Evolutionary conservation across 2,329 filamentous ascomycete species (phyloP), one percentile per base, ranked within the genome.

Genomic region (Epicoccum sorghinum): DNA sequence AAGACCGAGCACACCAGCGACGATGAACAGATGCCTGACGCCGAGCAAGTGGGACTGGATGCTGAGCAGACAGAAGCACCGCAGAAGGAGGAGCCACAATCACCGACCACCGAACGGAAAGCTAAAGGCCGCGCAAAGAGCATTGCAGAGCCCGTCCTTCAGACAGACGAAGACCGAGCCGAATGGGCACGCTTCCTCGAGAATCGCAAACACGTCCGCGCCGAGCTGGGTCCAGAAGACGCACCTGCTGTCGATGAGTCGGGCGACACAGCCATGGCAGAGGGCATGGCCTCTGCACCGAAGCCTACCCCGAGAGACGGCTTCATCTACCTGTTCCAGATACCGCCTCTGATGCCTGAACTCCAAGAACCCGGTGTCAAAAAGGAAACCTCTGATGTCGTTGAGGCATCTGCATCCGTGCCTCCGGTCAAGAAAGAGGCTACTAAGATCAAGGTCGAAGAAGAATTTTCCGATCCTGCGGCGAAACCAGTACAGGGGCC

Each of bases 271-370:
- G 53, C 59, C 6, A 78, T 79, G 76, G 54, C 58, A 9, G 63
- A 65, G 9, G 65, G 60, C 35, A 64, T 58, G 32, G 54, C 47
- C 9, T 39, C 55, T 22, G 54, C 48, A 14, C 64, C 63, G 25
- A 67, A 65, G 45, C 47, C 57, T 7, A 68, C 59, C 64, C 75
- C 67, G 1, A 62, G 79, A 75, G 74, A 81, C 32, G 81, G 85
- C 48, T 80, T 82, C 52, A 78, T 86, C 47, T 87, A 87, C 67
- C 77, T 87, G 46, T 83, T 88, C 69, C 86, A 88, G 69, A 82
- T 88, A 63, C 86, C 86, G 10, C 84, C 86, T 0, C 78, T 86
- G 53, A 81, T 86, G 4, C 86, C 86, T 4, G 81, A 82, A 54
- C 78, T 88, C 23, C 62, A 76, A 32, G 66, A 78, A 8, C 73